phyloP scores from a whole-genome alignment of 495 filamentous ascomycete species.

The Antarctomyces pellizariae region DNA sequence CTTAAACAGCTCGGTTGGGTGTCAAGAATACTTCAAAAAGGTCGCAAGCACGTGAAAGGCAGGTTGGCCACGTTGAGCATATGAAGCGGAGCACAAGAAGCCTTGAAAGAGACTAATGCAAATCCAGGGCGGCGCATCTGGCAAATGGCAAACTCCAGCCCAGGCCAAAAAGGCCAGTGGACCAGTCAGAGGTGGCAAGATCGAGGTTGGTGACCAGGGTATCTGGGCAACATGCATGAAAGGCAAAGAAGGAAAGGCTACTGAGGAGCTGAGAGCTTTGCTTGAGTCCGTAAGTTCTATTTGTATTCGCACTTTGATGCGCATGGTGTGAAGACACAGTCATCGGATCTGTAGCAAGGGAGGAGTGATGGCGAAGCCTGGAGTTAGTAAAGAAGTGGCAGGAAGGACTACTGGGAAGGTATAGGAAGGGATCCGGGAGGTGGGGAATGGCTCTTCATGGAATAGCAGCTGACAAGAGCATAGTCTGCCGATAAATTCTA shows the following conservation, averaged over 20 bases:
- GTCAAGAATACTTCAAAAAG: too few relatives aligned
- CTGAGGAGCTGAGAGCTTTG: slow-evolving; percentile 44
- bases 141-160: slow-evolving; percentile 31
- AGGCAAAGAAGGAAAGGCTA: slow-evolving; percentile 54
- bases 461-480: not conserved
- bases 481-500: slow-evolving; percentile 39
- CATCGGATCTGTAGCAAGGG: too few relatives aligned
- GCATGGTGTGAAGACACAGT: too few relatives aligned
- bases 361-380: too few relatives aligned
- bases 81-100: too few relatives aligned
- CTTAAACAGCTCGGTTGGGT: too few relatives aligned
- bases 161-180: slow-evolving; percentile 20
- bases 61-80: too few relatives aligned
- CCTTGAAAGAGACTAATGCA: too few relatives aligned
- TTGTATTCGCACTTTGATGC: too few relatives aligned
- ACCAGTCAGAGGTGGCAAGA: slow-evolving; percentile 14
- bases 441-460: slow-evolving; percentile 1
- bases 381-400: slow-evolving; percentile 59
- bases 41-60: too few relatives aligned
- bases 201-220: slow-evolving; percentile 58
- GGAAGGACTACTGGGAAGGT: slow-evolving; percentile 52
- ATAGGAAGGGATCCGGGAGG: slow-evolving; percentile 34
- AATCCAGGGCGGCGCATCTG: slow-evolving; percentile 25
- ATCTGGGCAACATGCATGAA: slow-evolving; percentile 80
- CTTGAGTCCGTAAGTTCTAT: slow-evolving; percentile 41